Conservation (phyloP, 768 basidiomycete species). For the Mrakia blollopis region DNA sequence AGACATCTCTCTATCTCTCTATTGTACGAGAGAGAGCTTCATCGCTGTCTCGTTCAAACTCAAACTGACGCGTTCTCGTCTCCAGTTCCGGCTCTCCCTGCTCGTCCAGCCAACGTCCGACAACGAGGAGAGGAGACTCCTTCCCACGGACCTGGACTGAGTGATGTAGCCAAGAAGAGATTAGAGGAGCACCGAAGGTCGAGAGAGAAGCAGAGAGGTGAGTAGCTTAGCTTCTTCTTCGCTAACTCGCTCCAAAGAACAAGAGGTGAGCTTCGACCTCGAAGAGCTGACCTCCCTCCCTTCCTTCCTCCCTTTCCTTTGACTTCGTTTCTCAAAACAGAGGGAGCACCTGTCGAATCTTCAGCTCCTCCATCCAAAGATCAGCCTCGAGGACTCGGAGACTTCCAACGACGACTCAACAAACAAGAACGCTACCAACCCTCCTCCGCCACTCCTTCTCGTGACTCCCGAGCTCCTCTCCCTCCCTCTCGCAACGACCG, state of each 20-base stretch:
- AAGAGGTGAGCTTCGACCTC: neutral
- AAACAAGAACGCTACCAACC: constrained; percentile 43
- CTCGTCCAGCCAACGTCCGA: constrained; percentile 56
- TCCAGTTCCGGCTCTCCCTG: constrained; percentile 70
- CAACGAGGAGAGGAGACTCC: constrained; percentile 85
- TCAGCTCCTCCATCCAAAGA: neutral
- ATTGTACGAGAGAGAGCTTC: no score
- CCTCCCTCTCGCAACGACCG: neutral
- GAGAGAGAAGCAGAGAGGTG: constrained; percentile 66
- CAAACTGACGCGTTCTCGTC: neutral
- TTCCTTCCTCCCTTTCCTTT: neutral
- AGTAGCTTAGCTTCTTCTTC: neutral
- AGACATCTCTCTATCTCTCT: neutral
- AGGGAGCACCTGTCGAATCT: constrained; percentile 28
- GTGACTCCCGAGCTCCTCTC: neutral
- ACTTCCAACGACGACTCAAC: constrained; percentile 89
- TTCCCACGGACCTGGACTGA: constrained; percentile 83
- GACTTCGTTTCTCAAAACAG: neutral
- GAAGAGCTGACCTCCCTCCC: neutral
- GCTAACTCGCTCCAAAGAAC: neutral
- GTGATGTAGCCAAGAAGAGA: constrained; percentile 62
- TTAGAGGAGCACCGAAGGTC: constrained; percentile 72
- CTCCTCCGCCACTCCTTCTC: constrained; percentile 4
- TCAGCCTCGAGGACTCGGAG: constrained; percentile 69
- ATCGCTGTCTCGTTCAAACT: neutral